These are phyloP conservation scores for Tympanopsis confertula DNA, from an alignment of 2,329 filamentous ascomycete genomes.

Conservation along the genomic window DNA sequence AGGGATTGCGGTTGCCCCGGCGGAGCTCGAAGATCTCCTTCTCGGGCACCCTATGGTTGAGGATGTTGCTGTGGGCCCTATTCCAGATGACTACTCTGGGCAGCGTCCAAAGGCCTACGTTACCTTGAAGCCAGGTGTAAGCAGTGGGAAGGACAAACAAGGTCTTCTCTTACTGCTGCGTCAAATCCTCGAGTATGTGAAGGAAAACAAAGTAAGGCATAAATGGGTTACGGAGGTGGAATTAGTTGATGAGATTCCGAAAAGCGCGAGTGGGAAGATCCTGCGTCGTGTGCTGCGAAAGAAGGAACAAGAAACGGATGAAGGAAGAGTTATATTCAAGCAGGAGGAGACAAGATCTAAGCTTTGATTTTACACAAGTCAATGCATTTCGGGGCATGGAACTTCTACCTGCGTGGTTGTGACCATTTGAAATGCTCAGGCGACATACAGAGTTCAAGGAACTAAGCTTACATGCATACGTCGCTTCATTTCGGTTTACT, in stretches of 20 bases:
- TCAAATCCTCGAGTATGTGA: conserved; percentile 36
- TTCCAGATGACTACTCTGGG: conserved; percentile 40
- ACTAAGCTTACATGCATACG: too few relatives aligned
- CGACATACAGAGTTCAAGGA: too few relatives aligned
- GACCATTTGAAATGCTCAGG: too few relatives aligned
- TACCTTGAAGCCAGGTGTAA: conserved; percentile 23
- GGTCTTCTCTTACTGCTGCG: too few relatives aligned
- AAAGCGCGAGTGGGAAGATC: conserved; percentile 54
- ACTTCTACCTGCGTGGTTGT: too few relatives aligned
- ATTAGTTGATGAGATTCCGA: conserved; percentile 46
- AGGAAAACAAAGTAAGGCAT: conserved; percentile 38
- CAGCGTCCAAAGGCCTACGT: conserved; percentile 47
- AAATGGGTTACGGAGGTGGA: conserved; percentile 41
- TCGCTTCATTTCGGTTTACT: too few relatives aligned
- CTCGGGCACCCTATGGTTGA: conserved; percentile 42
- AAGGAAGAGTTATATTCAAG: conserved; percentile 16
- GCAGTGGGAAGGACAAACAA: conserved; percentile 9
- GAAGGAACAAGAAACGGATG: conserved; percentile 22
- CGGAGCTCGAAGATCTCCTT: conserved; percentile 51
- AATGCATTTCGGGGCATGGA: too few relatives aligned
- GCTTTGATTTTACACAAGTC: conserved; percentile 12
- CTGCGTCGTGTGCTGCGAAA: conserved; percentile 43
- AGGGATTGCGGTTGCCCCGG: conserved; percentile 48
- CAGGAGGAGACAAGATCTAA: conserved; percentile 16
- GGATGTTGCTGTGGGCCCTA: conserved; percentile 42